Percentiles rank a stretch among this genome's conserved stretches.
Conservation (phyloP, 441 rosid genomes). For the Aquilaria agallochum region DNA sequence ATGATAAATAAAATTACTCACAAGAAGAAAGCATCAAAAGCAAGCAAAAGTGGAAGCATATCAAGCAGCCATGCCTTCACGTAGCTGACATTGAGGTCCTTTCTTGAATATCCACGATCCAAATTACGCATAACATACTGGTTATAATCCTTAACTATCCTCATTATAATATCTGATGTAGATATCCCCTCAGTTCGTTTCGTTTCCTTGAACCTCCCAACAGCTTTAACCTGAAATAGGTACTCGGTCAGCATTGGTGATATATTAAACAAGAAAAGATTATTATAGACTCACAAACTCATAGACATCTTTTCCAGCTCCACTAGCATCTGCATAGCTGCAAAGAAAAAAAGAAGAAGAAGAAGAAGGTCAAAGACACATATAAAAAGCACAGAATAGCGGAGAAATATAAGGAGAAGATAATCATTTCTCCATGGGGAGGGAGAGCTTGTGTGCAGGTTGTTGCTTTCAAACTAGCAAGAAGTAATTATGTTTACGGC, state of each 20-base stretch:
- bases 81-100: conserved; percentile 87
- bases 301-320: conserved; percentile 85
- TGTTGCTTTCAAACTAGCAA: not conserved
- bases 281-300: conserved; percentile 62
- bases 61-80: conserved; percentile 49
- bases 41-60: conserved; percentile 1
- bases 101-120: conserved; percentile 80
- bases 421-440: too few relatives aligned
- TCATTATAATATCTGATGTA: conserved; percentile 84
- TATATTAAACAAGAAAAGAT: conserved; percentile 1
- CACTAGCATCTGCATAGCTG: conserved; percentile 88
- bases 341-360: conserved; percentile 12
- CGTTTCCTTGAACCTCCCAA: conserved; percentile 83
- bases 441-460: too few relatives aligned
- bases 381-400: not conserved
- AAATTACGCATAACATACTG: conserved; percentile 85
- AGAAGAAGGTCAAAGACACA: not conserved
- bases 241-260: conserved; percentile 9
- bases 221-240: conserved; percentile 45
- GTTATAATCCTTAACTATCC: conserved; percentile 84
- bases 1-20: not conserved
- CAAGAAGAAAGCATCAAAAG: not conserved
- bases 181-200: conserved; percentile 87
- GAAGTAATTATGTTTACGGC: conserved; percentile 46
- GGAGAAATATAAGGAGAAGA: too few relatives aligned